Base-by-base conservation (phyloP, 345 rosid genomes). In the Hibiscus trionum region DNA sequence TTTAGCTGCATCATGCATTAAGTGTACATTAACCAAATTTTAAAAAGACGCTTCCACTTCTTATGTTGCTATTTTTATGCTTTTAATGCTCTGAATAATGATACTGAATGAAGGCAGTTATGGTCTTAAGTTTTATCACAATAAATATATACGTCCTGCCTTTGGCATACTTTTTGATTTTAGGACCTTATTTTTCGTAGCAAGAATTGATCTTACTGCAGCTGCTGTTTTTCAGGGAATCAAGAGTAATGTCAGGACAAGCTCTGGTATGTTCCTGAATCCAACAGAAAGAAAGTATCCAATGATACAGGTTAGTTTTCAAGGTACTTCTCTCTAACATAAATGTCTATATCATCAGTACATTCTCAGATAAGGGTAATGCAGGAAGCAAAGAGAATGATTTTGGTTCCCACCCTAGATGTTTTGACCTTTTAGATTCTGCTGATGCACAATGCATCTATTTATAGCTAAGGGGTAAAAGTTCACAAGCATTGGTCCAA, bases 261-360 rank as follows among this genome's bases (percentile, higher is more conserved):
- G 98, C 82, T 91, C 98, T 37, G 98, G 98, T 73, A 94, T 91
- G 98, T 94, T 94, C 85, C 73, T 94, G 79, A 86, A 69, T 60
- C 82, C 74, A n/a, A 78, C 74, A 59, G 96, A 94, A 86, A 87
- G 83, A 76, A 84, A 77, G 74, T 88, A 85, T 83, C 92, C 97
- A 21, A 88, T 91, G 81, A 80, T 94, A 73, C 87, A 91, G 93
- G 98, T 91, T 68, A 39, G 84, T 62, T 73, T 65, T 56, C 35
- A 42, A 65, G 9, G 65, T 72, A 35, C 67, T 73, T 73, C 57
- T 74, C 33, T 35, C 70, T 56, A 26, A 26, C 33, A 35, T 77
- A 27, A 8, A 61, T 69, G 29, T 7, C 61, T 65, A 37, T 24
- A 15, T n/a, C 52, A 24, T 57, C 46, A 17, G 5, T 64, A 16